Evolutionary conservation across 768 basidiomycete species (phyloP).

Genomic region (Boletus reticuloceps): DNA sequence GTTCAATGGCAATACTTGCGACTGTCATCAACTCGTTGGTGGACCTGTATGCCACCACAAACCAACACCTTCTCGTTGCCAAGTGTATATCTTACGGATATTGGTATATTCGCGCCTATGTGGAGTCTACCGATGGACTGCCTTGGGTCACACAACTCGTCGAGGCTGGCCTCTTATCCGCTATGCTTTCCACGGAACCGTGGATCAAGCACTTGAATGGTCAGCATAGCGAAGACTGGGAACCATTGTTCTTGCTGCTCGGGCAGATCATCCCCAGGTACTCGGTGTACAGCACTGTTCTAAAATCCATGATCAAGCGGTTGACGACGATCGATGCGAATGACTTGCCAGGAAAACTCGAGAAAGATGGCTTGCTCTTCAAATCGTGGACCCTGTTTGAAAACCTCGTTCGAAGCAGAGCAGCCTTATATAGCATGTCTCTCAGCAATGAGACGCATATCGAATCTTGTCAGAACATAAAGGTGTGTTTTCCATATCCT

Average conservation of each 20-base stretch:
- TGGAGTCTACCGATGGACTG: slow-evolving; percentile 25
- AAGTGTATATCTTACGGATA: slow-evolving; percentile 28
- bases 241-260: slow-evolving; percentile 25
- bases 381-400: slow-evolving; percentile 23
- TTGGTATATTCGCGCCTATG: slow-evolving; percentile 29
- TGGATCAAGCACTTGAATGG: slow-evolving; percentile 22
- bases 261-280: slow-evolving; percentile 26
- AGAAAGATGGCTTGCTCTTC: slow-evolving; percentile 15
- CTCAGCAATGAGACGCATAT: slow-evolving; percentile 11
- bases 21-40: slow-evolving; percentile 17
- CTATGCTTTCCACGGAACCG: slow-evolving; percentile 26
- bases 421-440: slow-evolving; percentile 5
- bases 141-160: slow-evolving; percentile 26
- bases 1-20: slow-evolving; percentile 18
- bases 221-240: slow-evolving; percentile 27
- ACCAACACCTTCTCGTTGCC: slow-evolving; percentile 13
- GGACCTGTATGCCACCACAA: background rate
- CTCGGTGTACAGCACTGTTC: slow-evolving; percentile 21
- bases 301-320: slow-evolving; percentile 17
- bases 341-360: slow-evolving; percentile 12
- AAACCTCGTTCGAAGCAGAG: slow-evolving; percentile 14
- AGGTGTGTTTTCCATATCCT: slow-evolving; percentile 11
- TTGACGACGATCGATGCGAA: slow-evolving; percentile 11
- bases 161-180: slow-evolving; percentile 23
- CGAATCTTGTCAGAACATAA: slow-evolving; percentile 25